These are phyloP conservation scores for Wakefieldia striispora DNA, from an alignment of 768 basidiomycete species.

Conservation along the genomic window DNA sequence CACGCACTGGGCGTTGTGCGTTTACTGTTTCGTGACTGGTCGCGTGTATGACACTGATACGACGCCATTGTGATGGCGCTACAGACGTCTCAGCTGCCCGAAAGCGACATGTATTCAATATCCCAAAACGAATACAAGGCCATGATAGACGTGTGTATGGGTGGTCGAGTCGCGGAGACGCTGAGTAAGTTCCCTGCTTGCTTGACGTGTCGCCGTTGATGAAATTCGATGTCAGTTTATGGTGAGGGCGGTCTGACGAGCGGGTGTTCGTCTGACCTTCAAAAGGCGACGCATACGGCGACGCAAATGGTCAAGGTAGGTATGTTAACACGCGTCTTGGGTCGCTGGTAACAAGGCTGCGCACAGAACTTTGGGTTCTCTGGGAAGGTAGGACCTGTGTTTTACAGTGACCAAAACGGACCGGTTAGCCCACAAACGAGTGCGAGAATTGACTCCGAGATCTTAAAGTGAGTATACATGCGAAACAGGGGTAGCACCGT, in stretches of 20 bases:
- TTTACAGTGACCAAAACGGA: slow-evolving; percentile 70
- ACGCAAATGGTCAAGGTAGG: slow-evolving; percentile 86
- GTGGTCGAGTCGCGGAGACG: slow-evolving; percentile 94
- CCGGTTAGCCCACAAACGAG: slow-evolving; percentile 71
- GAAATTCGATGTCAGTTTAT: slow-evolving; percentile 55
- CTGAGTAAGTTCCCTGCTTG: slow-evolving; percentile 50
- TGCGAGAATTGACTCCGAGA: slow-evolving; percentile 86
- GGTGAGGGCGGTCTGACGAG: slow-evolving; percentile 87
- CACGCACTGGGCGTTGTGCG: slow-evolving; percentile 86
- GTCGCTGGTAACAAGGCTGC: background rate
- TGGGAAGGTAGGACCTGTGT: slow-evolving; percentile 76
- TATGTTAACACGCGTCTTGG: background rate
- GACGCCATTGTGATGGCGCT: background rate
- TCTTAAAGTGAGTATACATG: slow-evolving; percentile 58
- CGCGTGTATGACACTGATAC: slow-evolving; percentile 9
- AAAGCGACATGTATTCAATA: slow-evolving; percentile 71
- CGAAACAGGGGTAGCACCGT: background rate
- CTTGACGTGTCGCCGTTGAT: slow-evolving; percentile 3
- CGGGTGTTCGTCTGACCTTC: slow-evolving; percentile 88
- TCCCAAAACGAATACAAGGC: slow-evolving; percentile 75
- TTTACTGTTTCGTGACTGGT: slow-evolving; percentile 11
- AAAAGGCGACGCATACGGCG: slow-evolving; percentile 75
- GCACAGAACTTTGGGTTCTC: slow-evolving; percentile 77
- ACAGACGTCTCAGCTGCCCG: slow-evolving; percentile 76
- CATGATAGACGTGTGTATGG: slow-evolving; percentile 88